Conservation (phyloP, 1,139 yeast genomes). For the Sugiyamaella pinicola region DNA sequence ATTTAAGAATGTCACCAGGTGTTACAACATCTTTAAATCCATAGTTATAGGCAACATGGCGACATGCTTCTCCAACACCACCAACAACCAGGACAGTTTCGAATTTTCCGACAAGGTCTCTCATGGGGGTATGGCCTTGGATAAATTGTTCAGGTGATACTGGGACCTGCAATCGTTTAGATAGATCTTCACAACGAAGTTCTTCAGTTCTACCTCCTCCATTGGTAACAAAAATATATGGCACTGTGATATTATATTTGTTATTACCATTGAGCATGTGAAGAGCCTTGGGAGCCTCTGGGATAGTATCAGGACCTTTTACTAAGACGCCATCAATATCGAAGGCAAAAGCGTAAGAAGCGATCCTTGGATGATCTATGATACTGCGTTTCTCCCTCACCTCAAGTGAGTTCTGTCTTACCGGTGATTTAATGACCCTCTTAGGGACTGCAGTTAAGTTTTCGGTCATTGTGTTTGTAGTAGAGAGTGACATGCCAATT, state of each 20-base stretch:
- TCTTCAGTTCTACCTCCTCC: slow-evolving; percentile 86
- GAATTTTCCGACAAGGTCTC: slow-evolving; percentile 65
- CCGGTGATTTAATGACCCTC: background rate
- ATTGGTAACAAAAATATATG: slow-evolving; percentile 82
- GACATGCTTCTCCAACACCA: slow-evolving; percentile 80
- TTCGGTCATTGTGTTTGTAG: background rate
- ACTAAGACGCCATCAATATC: slow-evolving; percentile 85
- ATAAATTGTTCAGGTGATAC: slow-evolving; percentile 76
- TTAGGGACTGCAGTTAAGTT: background rate
- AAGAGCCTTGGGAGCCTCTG: slow-evolving; percentile 73
- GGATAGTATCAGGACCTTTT: slow-evolving; percentile 77
- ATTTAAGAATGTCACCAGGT: slow-evolving; percentile 76
- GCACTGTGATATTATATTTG: slow-evolving; percentile 77
- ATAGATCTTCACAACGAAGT: slow-evolving; percentile 68
- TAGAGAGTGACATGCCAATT: background rate
- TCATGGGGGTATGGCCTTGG: slow-evolving; percentile 91
- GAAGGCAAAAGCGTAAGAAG: slow-evolving; percentile 83
- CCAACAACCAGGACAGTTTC: slow-evolving; percentile 80
- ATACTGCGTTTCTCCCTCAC: slow-evolving; percentile 19
- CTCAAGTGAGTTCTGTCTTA: slow-evolving; percentile 20
- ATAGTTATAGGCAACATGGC: slow-evolving; percentile 74
- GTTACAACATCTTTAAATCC: slow-evolving; percentile 76
- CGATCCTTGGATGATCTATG: slow-evolving; percentile 47
- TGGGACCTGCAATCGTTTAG: slow-evolving; percentile 58
- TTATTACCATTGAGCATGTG: slow-evolving; percentile 72